Percentiles rank a stretch among this genome's conserved stretches.
These are phyloP conservation scores for Populus hybrid DNA, from an alignment of 441 rosid species.

Conservation along the genomic window DNA sequence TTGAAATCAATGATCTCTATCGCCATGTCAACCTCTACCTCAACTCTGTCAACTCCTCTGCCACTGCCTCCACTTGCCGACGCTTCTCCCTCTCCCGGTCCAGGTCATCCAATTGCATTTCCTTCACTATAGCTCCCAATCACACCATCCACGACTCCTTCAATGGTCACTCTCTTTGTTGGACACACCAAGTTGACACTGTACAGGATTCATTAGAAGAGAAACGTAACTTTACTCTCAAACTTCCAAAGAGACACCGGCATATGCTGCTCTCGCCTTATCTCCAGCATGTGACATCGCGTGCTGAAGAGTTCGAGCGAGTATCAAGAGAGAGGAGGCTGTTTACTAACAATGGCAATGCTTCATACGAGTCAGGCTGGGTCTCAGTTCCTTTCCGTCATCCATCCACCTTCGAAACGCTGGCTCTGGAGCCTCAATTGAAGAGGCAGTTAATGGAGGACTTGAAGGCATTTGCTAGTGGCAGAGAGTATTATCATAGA, in stretches of 20 bases:
- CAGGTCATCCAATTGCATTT: slow-evolving; percentile 70
- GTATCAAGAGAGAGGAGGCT: slow-evolving; percentile 43
- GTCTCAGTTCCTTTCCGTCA: slow-evolving; percentile 84
- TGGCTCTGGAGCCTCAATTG: slow-evolving; percentile 71
- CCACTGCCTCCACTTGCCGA: slow-evolving; percentile 57
- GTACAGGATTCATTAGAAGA: slow-evolving; percentile 59
- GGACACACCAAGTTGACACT: slow-evolving; percentile 85
- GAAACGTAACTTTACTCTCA: slow-evolving; percentile 47
- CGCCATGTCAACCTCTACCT: slow-evolving; percentile 87
- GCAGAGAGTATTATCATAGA: slow-evolving; percentile 61
- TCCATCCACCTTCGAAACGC: slow-evolving; percentile 81
- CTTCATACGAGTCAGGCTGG: slow-evolving; percentile 50
- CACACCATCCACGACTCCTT: slow-evolving; percentile 68
- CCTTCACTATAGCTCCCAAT: slow-evolving; percentile 72
- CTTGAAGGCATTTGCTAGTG: slow-evolving; percentile 47
- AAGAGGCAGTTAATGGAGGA: slow-evolving; percentile 62
- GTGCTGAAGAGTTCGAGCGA: slow-evolving; percentile 77
- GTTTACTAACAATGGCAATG: slow-evolving; percentile 44
- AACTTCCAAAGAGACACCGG: slow-evolving; percentile 58
- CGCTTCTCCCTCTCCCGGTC: slow-evolving; percentile 83
- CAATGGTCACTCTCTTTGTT: slow-evolving; percentile 46
- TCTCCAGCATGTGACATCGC: slow-evolving; percentile 32
- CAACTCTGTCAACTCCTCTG: slow-evolving; percentile 42
- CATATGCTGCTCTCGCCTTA: slow-evolving; percentile 29
- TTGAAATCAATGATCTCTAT: slow-evolving; percentile 95